phyloP scores from a whole-genome alignment of 1,284 basidiomycete genomes.

The Fomitopsis palustris region DNA sequence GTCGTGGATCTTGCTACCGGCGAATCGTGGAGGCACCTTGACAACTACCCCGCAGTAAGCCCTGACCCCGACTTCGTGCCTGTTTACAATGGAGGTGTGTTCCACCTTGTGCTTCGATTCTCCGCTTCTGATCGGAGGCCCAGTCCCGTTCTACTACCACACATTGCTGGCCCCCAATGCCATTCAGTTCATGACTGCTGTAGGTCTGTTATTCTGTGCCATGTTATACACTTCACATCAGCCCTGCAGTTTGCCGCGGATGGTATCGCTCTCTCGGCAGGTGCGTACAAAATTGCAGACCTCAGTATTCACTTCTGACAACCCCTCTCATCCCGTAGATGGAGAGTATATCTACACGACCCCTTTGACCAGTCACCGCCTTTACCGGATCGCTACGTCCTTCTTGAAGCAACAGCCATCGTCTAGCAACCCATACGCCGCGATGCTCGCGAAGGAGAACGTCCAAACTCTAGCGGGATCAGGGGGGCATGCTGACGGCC shows the following conservation, averaged over 20 bases:
- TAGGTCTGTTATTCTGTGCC: not conserved
- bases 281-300: not conserved
- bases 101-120: not conserved
- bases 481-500: constrained; percentile 24
- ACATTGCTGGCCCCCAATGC: constrained; percentile 13
- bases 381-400: constrained; percentile 26
- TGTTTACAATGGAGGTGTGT: constrained; percentile 21
- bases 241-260: constrained; percentile 12
- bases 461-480: constrained; percentile 19
- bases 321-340: constrained; percentile 7
- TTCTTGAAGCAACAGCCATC: constrained; percentile 20
- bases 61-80: constrained; percentile 20
- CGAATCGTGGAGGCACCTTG: constrained; percentile 29
- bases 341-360: constrained; percentile 26
- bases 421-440: constrained; percentile 19
- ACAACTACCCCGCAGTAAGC: constrained; percentile 14
- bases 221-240: not conserved
- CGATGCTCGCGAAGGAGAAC: constrained; percentile 15
- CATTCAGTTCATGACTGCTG: constrained; percentile 10
- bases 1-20: constrained; percentile 28
- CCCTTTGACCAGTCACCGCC: constrained; percentile 21
- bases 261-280: constrained; percentile 15
- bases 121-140: not conserved
- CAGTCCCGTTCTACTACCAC: constrained; percentile 8
- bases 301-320: not conserved